Evolutionary conservation across 2,329 filamentous ascomycete species (phyloP).

Genomic region (Trichoderma semiorbis): DNA sequence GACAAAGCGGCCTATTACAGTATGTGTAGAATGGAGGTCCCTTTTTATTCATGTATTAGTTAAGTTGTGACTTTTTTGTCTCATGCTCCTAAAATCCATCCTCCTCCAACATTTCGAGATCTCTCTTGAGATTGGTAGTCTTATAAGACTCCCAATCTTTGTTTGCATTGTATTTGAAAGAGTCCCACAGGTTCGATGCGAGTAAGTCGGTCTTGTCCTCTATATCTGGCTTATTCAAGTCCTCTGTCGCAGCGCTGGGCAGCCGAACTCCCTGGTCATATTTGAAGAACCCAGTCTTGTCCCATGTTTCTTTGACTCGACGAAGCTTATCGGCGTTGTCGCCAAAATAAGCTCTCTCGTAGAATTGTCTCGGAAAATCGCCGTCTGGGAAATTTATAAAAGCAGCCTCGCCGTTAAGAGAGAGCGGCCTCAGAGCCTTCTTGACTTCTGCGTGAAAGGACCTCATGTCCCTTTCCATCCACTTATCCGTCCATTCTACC

Average conservation of each 20-base stretch:
- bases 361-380: neutral
- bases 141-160: neutral
- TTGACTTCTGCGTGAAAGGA: neutral
- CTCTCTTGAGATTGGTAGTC: neutral
- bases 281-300: neutral
- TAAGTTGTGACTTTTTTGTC: neutral
- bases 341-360: neutral
- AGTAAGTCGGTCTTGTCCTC: neutral
- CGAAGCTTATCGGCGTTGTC: neutral
- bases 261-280: neutral
- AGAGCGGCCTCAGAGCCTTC: neutral
- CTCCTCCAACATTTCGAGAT: neutral
- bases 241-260: neutral
- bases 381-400: neutral
- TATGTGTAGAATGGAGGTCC: neutral
- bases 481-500: neutral
- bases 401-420: neutral
- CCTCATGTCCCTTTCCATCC: conserved; percentile 3
- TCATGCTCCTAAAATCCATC: neutral
- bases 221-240: neutral
- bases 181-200: neutral
- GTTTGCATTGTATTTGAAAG: neutral
- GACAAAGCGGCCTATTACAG: neutral
- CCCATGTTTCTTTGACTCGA: neutral
- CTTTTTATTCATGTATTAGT: neutral